Base-by-base conservation (phyloP, 208 protist species). In the Trypanosoma conorhini region DNA sequence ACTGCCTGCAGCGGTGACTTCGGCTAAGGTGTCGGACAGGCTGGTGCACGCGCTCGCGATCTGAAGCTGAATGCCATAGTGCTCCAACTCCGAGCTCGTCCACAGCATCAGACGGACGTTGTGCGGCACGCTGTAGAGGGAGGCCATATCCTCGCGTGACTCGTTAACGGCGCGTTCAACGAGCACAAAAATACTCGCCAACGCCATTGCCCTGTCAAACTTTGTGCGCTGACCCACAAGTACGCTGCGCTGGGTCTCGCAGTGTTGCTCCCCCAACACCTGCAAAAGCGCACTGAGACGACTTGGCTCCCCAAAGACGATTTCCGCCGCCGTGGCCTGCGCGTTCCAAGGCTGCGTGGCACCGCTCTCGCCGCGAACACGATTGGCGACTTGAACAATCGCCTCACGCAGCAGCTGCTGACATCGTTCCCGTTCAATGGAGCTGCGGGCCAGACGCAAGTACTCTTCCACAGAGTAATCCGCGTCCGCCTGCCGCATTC, bases 91-190 rank as follows among this genome's bases (percentile, higher is more conserved):
- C 0, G 80, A 81, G 65, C 79, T 79, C 13, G 89, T 92, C 87
- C 89, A 95, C 33, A 83, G 64, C 30, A 70, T 72, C 54, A 31
- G 19, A 64, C 51, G 21, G 4, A 86, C 76, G 40, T 24, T 57
- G 13, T 59, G 50, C 0, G 79, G 66, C n/a, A 88, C 44, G 4
- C 35, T 42, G 69, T 85, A 94, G 13, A 84, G 44, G 0, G 62
- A 58, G 15, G 44, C 38, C 65, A 87, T 67, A 51, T 85, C 79
- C 50, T 88, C 84, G 48, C 89, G 82, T 44, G 85, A 92, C 62
- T 92, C 87, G 2, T 85, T 67, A 15, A 92, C 66, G 7, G 87
- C 85, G 35, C 84, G 79, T 21, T 80, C 74, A 17, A 91, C 80
- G 13, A 92, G 70, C 30, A 89, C 75, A 70, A 83, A 87, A 54